These are phyloP conservation scores for Mycena albidolilacea DNA, from an alignment of 768 basidiomycete genomes.

Conservation along the genomic window DNA sequence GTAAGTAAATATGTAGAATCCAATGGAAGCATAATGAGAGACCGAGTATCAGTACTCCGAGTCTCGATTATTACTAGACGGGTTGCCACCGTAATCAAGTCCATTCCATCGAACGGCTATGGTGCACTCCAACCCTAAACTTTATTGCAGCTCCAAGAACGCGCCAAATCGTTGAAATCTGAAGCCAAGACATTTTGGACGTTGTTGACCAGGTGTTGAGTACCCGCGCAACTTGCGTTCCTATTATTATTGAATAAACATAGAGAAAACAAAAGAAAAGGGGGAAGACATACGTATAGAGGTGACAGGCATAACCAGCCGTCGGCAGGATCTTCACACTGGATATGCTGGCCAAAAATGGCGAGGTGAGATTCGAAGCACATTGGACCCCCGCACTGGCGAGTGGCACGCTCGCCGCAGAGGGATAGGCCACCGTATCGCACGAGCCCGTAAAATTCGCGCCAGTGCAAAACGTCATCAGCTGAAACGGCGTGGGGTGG, in stretches of 20 bases:
- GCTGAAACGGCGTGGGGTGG: not conserved
- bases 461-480: not conserved
- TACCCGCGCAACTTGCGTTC: not conserved
- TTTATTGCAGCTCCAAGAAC: not conserved
- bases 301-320: not conserved
- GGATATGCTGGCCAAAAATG: not conserved
- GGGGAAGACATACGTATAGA: not conserved
- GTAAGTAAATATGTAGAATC: too few species aligned
- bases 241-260: not conserved
- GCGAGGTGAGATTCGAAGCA: not conserved
- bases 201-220: not conserved
- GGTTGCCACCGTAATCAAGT: too few species aligned
- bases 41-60: too few species aligned
- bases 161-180: not conserved
- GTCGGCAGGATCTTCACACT: not conserved
- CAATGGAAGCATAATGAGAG: too few species aligned
- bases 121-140: too few species aligned
- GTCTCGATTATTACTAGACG: too few species aligned
- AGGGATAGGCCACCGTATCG: not conserved
- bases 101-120: too few species aligned
- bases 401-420: not conserved
- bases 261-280: not conserved
- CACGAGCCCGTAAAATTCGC: not conserved
- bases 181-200: not conserved
- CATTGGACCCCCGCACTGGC: not conserved